Base-by-base conservation (phyloP, 768 basidiomycete species). In the Rhodocollybia butyracea region DNA sequence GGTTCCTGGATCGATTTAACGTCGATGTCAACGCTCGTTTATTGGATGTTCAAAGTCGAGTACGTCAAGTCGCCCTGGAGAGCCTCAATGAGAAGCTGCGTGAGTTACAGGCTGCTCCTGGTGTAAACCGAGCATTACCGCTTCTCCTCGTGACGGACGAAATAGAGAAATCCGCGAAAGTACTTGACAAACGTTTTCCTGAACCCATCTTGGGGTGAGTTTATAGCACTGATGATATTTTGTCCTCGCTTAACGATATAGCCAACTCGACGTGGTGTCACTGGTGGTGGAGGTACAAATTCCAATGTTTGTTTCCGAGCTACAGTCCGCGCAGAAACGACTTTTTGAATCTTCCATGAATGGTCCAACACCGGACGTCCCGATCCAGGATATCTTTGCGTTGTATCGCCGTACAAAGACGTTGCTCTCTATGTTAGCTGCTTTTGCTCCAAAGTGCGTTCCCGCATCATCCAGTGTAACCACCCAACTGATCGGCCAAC, bases 371-470 rank as follows among this genome's bases (percentile, higher is more conserved):
- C 91, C 92, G 5, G 89, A 91, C 59, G 82, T 94, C 2, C 90
- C 88, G 1, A 93, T 95, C 46, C 88, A 92, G 60, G 94, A 98
- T 66, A 84, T 95, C 26, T 95, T 97, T 62, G 80, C 86, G 1
- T 73, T 98, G 13, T 98, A 94, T 64, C 78, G 91, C 56, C 79
- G 91, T 61, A 82, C 86, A 26, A 88, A 84, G 67, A 82, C 83
- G 13, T 66, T 98, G 21, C 47, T 89, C 51, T 81, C 79, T n/a
- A 91, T 98, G 89, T 85, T 84, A 63, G 69, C 76, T 7, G 91
- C 91, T 0, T 96, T 95, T 68, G 86, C 83, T 62, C 78, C 90
- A 0, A 73, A 82, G 95, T 95, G 64, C 67, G 85, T 77, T 30
- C 32, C 0, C 21, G 24, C 30, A 57, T 57, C 43, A 24, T n/a